Base-by-base conservation (phyloP, 345 rosid genomes). In the Eutrema japonicum region DNA sequence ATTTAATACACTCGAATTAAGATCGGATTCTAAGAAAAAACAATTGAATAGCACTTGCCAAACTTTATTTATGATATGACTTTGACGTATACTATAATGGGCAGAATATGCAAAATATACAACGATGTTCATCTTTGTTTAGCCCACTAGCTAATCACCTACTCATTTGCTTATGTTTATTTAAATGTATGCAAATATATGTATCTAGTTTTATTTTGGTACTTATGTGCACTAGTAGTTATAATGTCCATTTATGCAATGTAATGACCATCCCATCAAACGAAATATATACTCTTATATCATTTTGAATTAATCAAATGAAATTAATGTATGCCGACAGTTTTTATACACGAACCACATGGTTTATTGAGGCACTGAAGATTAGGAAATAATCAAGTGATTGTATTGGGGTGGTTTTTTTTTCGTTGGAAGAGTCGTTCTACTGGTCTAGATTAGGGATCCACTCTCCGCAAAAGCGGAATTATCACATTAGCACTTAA, bases 241-340 rank as follows among this genome's bases (percentile, higher is more conserved):
- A 74, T 9, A 32, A 18, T 74, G 46, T 74, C 72, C 18, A 49
- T 48, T 70, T 73, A 18, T 38, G 59, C 42, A 58, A 40, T 74
- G 63, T 14, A 54, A 45, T 73, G 10, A 52, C 26, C 36, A 51
- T 66, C 49, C 60, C 13, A 38, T 66, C 47, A 51, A 37, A 50
- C 41, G 6, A 51, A 51, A 22, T 16, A 40, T 38, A 36, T 13
- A 27, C 37, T 9, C 58, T 66, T 14, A 49, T 26, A 51, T 51
- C 12, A 36, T 48, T 35, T 48, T 6, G 38, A 35, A 35, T 16
- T 65, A 41, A 52, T 71, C 33, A 52, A 12, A 9, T 38, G 40
- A 53, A 50, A 55, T 22, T 45, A 64, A 13, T 62, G 43, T 54
- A 0, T 72, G 77, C 77, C 78, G 78, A 74, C 78, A 74, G 67